Base-by-base conservation (phyloP, 1,284 basidiomycete genomes). In the Cutaneotrichosporon sp. region DNA sequence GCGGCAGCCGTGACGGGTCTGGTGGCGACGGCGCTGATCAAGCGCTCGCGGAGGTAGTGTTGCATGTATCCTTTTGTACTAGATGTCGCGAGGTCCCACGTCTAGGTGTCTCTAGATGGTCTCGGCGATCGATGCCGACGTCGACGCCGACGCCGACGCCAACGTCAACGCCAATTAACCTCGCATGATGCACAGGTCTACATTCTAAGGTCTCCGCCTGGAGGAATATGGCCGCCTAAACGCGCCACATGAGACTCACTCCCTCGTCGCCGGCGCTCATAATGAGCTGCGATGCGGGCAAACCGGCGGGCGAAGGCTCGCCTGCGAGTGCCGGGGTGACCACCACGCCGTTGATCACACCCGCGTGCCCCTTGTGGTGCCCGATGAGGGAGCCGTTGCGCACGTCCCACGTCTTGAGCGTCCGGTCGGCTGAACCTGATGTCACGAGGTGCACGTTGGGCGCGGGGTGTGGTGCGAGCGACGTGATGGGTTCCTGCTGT, bases 341-440 rank as follows among this genome's bases (percentile, higher is more conserved):
- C 1, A 90, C 87, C 0, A 92, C 88, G 50, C 84, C 86, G 42
- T 97, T 86, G 2, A 99, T 85, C 3, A 91, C 86, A 1, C 87
- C 93, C 22, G 84, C 85, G 75, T 98, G 95, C 2, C 95, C 96
- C 58, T 86, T 88, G 77, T 97, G 91, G 60, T 88, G 88, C 49
- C 87, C 87, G 16, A 97, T 67, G 30, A 92, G 84, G 4, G 86
- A 82, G 0, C 95, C 94, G 2, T 89, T 91, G 50, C 93, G 87
- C 6, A 89, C 89, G 76, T 99, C 96, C 93, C 95, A 98, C 3
- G 94, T 97, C 69, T 87, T 88, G 64, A 97, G 83, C 0, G 87
- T 90, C 65, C 85, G 88, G 81, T 98, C 95, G 1, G 91, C 90
- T 11, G 91, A 94, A 0, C 85, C 90, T 4, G 92, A 91, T 14